Evolutionary conservation across 495 filamentous ascomycete genomes (phyloP), one percentile per base, ranked within the genome.

Genomic region (Aspergillus funiculosus): DNA sequence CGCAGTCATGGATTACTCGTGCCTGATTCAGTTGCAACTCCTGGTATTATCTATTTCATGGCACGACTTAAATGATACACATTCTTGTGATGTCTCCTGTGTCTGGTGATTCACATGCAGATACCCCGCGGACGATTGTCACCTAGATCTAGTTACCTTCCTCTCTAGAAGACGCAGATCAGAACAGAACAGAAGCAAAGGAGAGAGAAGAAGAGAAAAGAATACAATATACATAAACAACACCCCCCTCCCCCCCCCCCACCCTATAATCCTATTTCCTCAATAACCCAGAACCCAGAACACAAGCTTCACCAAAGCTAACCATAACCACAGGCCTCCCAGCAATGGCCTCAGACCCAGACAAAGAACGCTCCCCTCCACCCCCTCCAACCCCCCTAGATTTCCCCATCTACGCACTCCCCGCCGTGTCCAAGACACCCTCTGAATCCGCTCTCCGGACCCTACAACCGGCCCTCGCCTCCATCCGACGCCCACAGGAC

Each of bases 401-500:
- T 22, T 78, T 78, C 52, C 75, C 75, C 19, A 47, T 56, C 20
- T 74, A 73, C 50, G 47, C 51, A 9, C 59, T 66, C n/a, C 54
- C 59, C 35, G 52, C 59, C 17, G 43, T 56, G n/a, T 29, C 56
- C 21, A 38, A 51, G 6, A 25, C 57, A 24, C 51, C 62, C n/a
- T 29, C 48, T 13, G 57, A 65, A 42, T 51, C 57, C n/a, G 51
- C 57, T 27, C 53, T 68, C 17, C 48, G 52, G 29, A 59, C 67
- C 19, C 57, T 82, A 4, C 52, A 64, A 31, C 39, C 50, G 17
- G 59, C 71, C 4, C 71, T 81, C 43, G 57, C 63, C 27, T 64
- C 54, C n/a, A 69, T 81, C 43, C 66, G 70, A 51, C 75, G 69
- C 25, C 74, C 74, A 9, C 69, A 71, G 31, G 78, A 78, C 55